These are phyloP conservation scores for Trichoderma breve DNA, from an alignment of 2,329 filamentous ascomycete genomes.

Conservation along the genomic window DNA sequence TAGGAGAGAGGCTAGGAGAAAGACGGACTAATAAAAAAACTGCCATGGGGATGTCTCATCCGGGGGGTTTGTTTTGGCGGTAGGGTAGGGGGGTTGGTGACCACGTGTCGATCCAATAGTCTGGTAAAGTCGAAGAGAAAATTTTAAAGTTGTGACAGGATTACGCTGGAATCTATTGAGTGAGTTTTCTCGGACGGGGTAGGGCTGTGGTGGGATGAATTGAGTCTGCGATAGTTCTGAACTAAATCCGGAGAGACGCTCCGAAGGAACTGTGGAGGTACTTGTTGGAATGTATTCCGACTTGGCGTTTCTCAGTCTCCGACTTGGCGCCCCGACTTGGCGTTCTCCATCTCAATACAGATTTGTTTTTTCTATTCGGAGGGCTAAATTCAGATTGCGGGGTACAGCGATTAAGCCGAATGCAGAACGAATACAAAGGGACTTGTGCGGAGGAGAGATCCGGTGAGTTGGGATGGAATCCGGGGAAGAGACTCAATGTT, in stretches of 20 bases:
- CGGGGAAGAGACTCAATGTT: not conserved
- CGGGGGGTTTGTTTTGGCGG: not conserved
- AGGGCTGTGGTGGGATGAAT: not conserved
- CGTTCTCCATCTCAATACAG: not conserved
- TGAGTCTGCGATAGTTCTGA: not conserved
- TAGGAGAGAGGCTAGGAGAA: not conserved
- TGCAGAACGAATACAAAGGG: not conserved
- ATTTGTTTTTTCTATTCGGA: not conserved
- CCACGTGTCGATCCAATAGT: conserved; percentile 1
- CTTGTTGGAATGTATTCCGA: not conserved
- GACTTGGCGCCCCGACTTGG: not conserved
- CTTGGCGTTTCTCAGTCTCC: not conserved
- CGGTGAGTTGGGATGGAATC: not conserved
- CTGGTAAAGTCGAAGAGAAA: not conserved
- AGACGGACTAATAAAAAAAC: not conserved
- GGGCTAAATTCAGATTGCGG: conserved; percentile 1
- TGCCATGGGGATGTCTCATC: not conserved
- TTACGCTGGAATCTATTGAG: not conserved
- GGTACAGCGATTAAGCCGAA: not conserved
- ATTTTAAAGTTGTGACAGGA: not conserved
- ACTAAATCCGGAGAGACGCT: not conserved
- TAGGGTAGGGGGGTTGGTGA: not conserved
- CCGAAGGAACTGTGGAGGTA: not conserved
- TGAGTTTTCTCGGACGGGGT: not conserved
- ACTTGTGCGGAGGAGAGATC: not conserved